Conservation (phyloP, 2,329 filamentous ascomycete species). For the Epichloe uncinata region DNA sequence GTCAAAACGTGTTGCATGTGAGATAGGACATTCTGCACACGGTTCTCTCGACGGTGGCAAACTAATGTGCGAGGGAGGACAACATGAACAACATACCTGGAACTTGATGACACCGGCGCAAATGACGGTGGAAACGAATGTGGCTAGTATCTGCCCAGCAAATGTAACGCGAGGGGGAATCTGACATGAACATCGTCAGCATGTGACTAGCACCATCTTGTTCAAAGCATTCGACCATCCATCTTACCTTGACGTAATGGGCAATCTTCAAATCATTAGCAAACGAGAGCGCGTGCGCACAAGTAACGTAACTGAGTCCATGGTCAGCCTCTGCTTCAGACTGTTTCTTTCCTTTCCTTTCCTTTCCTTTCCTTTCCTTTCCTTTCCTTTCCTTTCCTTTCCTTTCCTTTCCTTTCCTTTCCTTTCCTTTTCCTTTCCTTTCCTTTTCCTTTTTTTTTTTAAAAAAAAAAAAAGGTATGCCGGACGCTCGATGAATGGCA, state of each 20-base stretch:
- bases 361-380: too few relatives aligned
- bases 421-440: too few relatives aligned
- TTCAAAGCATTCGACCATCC: background rate
- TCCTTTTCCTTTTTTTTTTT: too few relatives aligned
- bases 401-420: too few relatives aligned
- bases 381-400: too few relatives aligned
- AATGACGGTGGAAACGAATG: constrained; percentile 20
- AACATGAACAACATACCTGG: constrained; percentile 13
- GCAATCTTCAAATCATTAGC: constrained; percentile 23
- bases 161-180: constrained; percentile 25
- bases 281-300: constrained; percentile 23
- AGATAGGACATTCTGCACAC: too few relatives aligned
- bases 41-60: too few relatives aligned
- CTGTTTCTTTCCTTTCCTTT: too few relatives aligned
- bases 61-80: too few relatives aligned
- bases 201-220: too few relatives aligned
- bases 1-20: too few relatives aligned
- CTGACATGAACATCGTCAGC: background rate
- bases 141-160: constrained; percentile 21
- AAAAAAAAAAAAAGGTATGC: too few relatives aligned
- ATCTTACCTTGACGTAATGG: constrained; percentile 29
- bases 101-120: constrained; percentile 24
- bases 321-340: background rate
- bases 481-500: background rate
- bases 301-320: constrained; percentile 16